Evolutionary conservation across 306 rosid genomes (phyloP).

Genomic region (Trifolium fragiferum): DNA sequence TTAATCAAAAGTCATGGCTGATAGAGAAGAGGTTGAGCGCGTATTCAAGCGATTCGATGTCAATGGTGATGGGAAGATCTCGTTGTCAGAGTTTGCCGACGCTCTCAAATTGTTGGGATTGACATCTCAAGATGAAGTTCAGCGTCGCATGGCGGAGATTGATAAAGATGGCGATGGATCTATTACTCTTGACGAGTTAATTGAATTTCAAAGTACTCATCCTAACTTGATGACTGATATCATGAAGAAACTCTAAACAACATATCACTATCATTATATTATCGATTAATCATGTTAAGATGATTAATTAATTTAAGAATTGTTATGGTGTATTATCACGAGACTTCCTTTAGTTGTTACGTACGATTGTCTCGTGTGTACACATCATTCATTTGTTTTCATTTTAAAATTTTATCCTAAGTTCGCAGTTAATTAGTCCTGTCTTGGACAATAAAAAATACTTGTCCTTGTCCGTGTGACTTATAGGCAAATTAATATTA

Average conservation of each 20-base stretch:
- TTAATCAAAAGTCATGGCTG: conserved; percentile 13
- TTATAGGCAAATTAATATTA: not conserved
- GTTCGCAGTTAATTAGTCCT: not conserved
- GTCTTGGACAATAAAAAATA: not conserved
- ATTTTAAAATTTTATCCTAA: not conserved
- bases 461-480: not conserved
- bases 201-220: conserved; percentile 52
- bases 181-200: conserved; percentile 61
- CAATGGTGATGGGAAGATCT: conserved; percentile 68
- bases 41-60: conserved; percentile 69
- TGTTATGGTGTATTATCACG: not conserved
- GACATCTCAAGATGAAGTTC: conserved; percentile 61
- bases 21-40: conserved; percentile 55
- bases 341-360: not conserved
- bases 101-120: conserved; percentile 65
- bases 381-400: not conserved
- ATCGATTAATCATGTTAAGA: not conserved
- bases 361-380: not conserved
- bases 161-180: conserved; percentile 68
- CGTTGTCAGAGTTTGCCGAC: conserved; percentile 56
- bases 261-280: not conserved
- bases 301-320: not conserved
- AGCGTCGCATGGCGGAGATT: conserved; percentile 60
- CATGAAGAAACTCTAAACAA: conserved; percentile 46
- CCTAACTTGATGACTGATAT: conserved; percentile 63